Evolutionary conservation across 2,329 filamentous ascomycete species (phyloP), one percentile per base, ranked within the genome.

Genomic region (Calycina herbarum): DNA sequence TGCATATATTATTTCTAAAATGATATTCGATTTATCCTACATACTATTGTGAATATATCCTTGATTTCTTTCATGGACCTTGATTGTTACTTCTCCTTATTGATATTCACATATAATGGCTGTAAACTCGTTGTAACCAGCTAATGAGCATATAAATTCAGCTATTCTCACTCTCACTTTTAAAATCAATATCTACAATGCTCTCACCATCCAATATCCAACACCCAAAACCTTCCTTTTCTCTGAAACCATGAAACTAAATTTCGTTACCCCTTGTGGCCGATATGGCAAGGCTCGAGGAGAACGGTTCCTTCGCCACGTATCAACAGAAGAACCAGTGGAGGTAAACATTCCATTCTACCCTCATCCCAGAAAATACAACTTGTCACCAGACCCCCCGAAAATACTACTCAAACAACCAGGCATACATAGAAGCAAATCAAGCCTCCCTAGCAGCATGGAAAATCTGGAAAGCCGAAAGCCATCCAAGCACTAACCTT

Each of bases 251-350:
- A 64, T 67, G 65, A 40, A 62, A 15, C 57, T 56, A 10, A n/a
- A 65, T 4, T n/a, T 64, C 4, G 51, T 64, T 20, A 68, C 63
- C 2, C 57, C 40, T 10, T 68, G 63, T 54, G 61, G 64, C 15
- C 61, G 64, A 8, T 68, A 65, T 56, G 58, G 63, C 5, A 65
- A 61, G 20, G 54, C 35, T 20, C 61, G 56, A n/a, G 58, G 56
- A 17, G 66, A 67, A 38, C 48, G 29, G 3, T 67, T 64, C 38
- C 54, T 67, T 29, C 63, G 61, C 15, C 33, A 51, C 24, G 56
- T 31, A 48, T 56, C 33, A 27, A 65, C 48, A 20, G 20, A 38
- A 15, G 65, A 67, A 31, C 65, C 65, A n/a, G 24, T 64, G 17
- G 62, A 64, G 11, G 65, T 64, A 67, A 57, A 59, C n/a, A 5